Percentiles rank a stretch among this genome's conserved stretches.
Conservation (phyloP, 1,284 basidiomycete species). For the Malassezia sympodialis region DNA sequence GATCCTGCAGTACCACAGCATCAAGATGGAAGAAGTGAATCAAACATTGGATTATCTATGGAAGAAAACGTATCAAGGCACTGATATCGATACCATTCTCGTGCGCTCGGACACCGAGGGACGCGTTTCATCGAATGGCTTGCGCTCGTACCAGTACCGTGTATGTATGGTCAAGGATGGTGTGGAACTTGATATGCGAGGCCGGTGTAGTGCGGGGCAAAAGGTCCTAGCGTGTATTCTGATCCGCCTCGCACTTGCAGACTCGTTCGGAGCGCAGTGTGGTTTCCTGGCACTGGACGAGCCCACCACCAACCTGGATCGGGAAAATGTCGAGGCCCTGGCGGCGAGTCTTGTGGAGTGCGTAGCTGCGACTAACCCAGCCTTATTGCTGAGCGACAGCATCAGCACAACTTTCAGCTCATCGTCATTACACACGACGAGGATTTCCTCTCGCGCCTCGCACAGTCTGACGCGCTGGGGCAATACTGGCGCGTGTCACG, state of each 20-base stretch:
- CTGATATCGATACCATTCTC: conserved; percentile 94
- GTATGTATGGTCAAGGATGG: conserved; percentile 95
- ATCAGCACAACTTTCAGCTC: conserved; percentile 84
- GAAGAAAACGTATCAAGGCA: conserved; percentile 98
- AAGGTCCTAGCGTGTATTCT: conserved; percentile 99
- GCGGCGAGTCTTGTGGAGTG: conserved; percentile 74
- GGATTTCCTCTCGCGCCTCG: conserved; percentile 37
- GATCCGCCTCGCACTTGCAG: conserved; percentile 91
- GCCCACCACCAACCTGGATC: conserved; percentile 92
- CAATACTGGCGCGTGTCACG: conserved; percentile 43
- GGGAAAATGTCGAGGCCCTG: conserved; percentile 89
- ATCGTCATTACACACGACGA: conserved; percentile 64
- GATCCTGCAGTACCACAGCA: conserved; percentile 94
- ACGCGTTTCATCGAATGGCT: conserved; percentile 47
- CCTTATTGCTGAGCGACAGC: conserved; percentile 42
- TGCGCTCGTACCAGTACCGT: conserved; percentile 85
- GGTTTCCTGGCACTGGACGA: conserved; percentile 95
- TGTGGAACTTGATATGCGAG: conserved; percentile 99
- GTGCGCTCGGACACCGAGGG: conserved; percentile 87
- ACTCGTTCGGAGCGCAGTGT: conserved; percentile 93
- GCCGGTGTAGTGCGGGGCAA: conserved; percentile 93
- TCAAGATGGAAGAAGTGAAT: conserved; percentile 99
- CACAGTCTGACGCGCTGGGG: conserved; percentile 36
- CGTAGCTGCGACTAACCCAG: not conserved
- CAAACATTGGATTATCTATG: conserved; percentile 66